Conservation (phyloP, 768 basidiomycete species). For the Tulasnella sp. region DNA sequence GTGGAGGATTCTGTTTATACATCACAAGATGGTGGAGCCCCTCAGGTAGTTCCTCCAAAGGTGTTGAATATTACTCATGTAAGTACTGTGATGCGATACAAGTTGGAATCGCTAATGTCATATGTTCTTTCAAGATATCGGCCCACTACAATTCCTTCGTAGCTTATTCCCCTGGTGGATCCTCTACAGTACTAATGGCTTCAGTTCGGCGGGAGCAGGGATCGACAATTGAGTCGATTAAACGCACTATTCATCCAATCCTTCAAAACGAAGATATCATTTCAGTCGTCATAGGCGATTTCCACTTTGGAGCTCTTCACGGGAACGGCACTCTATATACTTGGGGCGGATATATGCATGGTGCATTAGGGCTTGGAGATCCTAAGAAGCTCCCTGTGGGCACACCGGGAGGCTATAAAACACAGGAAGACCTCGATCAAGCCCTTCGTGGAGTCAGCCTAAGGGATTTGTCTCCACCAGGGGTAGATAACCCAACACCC, state of each 20-base stretch:
- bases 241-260: slow-evolving; percentile 45
- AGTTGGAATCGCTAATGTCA: slow-evolving; percentile 14
- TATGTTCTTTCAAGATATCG: slow-evolving; percentile 37
- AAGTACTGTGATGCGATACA: slow-evolving; percentile 24
- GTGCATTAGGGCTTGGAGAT: slow-evolving; percentile 79
- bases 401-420: slow-evolving; percentile 45
- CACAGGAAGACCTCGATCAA: slow-evolving; percentile 26
- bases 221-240: slow-evolving; percentile 30
- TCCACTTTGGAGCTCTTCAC: slow-evolving; percentile 81
- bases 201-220: slow-evolving; percentile 28
- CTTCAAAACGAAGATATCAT: slow-evolving; percentile 71
- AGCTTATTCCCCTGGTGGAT: slow-evolving; percentile 52
- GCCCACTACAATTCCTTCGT: slow-evolving; percentile 75
- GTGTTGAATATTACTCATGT: slow-evolving; percentile 56
- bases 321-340: slow-evolving; percentile 60
- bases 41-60: not conserved
- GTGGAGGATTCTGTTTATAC: slow-evolving; percentile 35
- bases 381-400: slow-evolving; percentile 42
- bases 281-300: slow-evolving; percentile 82
- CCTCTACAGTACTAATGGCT: slow-evolving; percentile 58
- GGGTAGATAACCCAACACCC: not conserved
- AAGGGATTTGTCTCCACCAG: no score
- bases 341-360: slow-evolving; percentile 64
- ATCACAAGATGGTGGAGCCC: slow-evolving; percentile 19
- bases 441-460: slow-evolving; percentile 18